phyloP scores from a whole-genome alignment of 345 rosid genomes.

The Citrus unshiu region DNA sequence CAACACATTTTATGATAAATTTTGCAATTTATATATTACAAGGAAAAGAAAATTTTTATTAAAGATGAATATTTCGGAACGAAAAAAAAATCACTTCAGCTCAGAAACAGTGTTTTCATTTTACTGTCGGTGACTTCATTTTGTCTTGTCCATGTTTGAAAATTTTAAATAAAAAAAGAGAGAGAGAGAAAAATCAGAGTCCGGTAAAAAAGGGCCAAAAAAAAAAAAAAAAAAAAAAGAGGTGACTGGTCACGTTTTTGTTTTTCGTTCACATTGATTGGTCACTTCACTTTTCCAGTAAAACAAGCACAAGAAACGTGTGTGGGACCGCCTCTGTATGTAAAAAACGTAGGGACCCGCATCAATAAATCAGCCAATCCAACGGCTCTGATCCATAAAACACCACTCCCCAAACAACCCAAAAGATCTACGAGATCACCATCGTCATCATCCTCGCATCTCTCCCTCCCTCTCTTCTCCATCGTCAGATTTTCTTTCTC shows the following conservation, averaged over 20 bases:
- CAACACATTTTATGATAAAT: too few relatives aligned
- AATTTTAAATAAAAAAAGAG: neutral
- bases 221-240: neutral
- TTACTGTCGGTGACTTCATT: too few relatives aligned
- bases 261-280: neutral
- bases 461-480: constrained; percentile 28
- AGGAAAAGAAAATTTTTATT: too few relatives aligned
- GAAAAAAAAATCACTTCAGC: too few relatives aligned
- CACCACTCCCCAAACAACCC: neutral
- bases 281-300: neutral
- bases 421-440: neutral
- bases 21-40: too few relatives aligned
- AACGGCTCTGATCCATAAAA: constrained; percentile 14
- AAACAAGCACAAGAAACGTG: neutral
- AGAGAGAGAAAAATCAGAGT: neutral
- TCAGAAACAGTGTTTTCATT: too few relatives aligned
- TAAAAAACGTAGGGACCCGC: neutral
- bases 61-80: too few relatives aligned
- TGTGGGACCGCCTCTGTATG: neutral
- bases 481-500: constrained; percentile 41
- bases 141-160: neutral
- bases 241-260: neutral
- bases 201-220: too few relatives aligned
- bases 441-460: neutral
- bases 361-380: neutral